phyloP scores from a whole-genome alignment of 768 basidiomycete species.

The Sporobolomyces phaffii region DNA sequence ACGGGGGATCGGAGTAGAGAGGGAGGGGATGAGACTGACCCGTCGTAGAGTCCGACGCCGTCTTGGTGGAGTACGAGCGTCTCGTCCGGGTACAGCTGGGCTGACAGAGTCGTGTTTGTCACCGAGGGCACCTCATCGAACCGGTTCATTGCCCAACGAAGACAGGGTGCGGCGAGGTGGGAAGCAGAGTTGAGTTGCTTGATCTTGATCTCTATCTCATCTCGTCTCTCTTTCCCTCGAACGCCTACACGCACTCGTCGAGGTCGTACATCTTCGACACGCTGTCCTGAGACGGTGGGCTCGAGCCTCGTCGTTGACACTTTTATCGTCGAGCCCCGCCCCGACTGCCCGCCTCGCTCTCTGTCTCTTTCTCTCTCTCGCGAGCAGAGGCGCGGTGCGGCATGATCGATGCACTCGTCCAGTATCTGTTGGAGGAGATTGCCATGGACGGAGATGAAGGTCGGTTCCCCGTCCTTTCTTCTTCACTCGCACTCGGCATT shows the following conservation, averaged over 20 bases:
- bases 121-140: neutral
- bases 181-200: neutral
- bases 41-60: slow-evolving; percentile 81
- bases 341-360: too few relatives aligned
- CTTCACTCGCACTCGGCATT: neutral
- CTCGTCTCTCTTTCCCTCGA: neutral
- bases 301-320: too few relatives aligned
- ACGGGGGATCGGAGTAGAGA: neutral
- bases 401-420: slow-evolving; percentile 71
- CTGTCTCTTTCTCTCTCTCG: too few relatives aligned
- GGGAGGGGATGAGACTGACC: slow-evolving; percentile 54
- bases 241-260: too few relatives aligned
- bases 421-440: slow-evolving; percentile 75
- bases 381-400: too few relatives aligned
- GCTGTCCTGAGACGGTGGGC: too few relatives aligned
- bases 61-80: slow-evolving; percentile 67
- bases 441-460: slow-evolving; percentile 86
- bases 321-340: too few relatives aligned
- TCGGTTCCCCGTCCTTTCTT: slow-evolving; percentile 49
- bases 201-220: neutral
- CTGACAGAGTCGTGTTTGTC: slow-evolving; percentile 52
- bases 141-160: slow-evolving; percentile 2
- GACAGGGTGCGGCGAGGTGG: neutral
- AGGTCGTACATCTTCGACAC: too few relatives aligned
- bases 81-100: slow-evolving; percentile 75